Evolutionary conservation across 495 filamentous ascomycete species (phyloP).

Genomic region (Talaromyces liani): DNA sequence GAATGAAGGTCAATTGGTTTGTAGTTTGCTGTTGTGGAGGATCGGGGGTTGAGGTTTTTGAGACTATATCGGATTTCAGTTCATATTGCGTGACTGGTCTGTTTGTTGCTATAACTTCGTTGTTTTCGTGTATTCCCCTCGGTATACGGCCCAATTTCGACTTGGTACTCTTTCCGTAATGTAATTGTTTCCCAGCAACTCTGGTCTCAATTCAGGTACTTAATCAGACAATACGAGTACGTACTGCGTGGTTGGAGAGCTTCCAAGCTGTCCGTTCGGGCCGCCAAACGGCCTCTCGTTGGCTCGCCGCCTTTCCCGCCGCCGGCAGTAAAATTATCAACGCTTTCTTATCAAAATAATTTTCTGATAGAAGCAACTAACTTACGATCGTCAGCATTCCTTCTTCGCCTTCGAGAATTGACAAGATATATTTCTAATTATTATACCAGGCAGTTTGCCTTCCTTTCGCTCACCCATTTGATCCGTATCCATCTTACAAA

Average conservation of each 20-base stretch:
- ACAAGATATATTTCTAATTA: too few relatives aligned
- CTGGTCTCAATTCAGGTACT: background rate
- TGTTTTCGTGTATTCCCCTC: background rate
- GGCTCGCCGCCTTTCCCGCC: background rate
- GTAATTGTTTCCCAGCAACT: background rate
- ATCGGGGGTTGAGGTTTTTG: background rate
- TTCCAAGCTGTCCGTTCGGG: background rate
- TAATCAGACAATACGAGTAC: background rate
- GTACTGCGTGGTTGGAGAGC: background rate
- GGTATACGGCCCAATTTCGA: background rate
- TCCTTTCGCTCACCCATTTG: background rate
- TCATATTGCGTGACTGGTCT: conserved; percentile 1
- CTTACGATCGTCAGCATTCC: background rate
- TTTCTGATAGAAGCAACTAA: background rate
- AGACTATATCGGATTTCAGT: background rate
- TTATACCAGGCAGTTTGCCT: background rate
- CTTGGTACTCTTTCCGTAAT: background rate
- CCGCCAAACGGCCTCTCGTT: background rate
- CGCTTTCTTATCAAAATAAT: background rate
- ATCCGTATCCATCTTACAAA: conserved; percentile 9
- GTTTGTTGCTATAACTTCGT: background rate
- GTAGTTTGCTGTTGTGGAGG: background rate
- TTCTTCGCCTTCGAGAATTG: background rate
- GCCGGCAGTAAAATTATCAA: conserved; percentile 1
- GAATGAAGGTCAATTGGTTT: background rate